phyloP scores from a whole-genome alignment of 2,329 filamentous ascomycete genomes.

The Epichloe coenophiala region DNA sequence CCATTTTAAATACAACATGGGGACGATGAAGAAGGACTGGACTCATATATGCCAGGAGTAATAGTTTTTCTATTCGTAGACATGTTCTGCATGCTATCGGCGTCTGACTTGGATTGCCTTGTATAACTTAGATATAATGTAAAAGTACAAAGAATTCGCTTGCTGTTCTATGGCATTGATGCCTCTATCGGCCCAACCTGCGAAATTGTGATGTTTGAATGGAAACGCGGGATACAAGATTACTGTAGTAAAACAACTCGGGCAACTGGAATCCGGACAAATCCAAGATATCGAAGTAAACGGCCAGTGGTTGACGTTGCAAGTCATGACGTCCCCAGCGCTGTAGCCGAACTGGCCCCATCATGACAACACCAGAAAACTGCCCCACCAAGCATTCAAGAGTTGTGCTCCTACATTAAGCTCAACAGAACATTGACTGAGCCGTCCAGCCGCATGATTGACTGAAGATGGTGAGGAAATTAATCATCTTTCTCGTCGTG shows the following conservation, averaged over 20 bases:
- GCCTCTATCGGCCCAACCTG: background rate
- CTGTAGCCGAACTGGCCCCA: background rate
- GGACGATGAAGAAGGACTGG: slow-evolving; percentile 6
- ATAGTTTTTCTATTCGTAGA: slow-evolving; percentile 18
- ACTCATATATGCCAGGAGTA: slow-evolving; percentile 14
- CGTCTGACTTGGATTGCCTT: slow-evolving; percentile 20
- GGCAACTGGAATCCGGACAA: background rate
- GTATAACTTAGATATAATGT: slow-evolving; percentile 13
- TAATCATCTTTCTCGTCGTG: background rate
- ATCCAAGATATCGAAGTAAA: background rate
- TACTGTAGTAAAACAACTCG: background rate
- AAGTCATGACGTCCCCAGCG: background rate
- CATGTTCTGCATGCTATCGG: slow-evolving; percentile 19
- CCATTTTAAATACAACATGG: slow-evolving; percentile 13
- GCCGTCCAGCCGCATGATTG: background rate
- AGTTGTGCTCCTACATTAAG: slow-evolving; percentile 3
- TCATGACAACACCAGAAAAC: background rate
- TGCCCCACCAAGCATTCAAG: slow-evolving; percentile 5
- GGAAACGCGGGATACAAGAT: background rate
- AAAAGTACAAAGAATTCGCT: background rate
- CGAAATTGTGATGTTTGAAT: background rate
- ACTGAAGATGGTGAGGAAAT: slow-evolving; percentile 14
- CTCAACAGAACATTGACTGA: background rate
- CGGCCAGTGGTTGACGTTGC: background rate
- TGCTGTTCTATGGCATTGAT: background rate